Evolutionary conservation across 169 alveolate species (phyloP).

Genomic region (Plasmodium fragile): DNA sequence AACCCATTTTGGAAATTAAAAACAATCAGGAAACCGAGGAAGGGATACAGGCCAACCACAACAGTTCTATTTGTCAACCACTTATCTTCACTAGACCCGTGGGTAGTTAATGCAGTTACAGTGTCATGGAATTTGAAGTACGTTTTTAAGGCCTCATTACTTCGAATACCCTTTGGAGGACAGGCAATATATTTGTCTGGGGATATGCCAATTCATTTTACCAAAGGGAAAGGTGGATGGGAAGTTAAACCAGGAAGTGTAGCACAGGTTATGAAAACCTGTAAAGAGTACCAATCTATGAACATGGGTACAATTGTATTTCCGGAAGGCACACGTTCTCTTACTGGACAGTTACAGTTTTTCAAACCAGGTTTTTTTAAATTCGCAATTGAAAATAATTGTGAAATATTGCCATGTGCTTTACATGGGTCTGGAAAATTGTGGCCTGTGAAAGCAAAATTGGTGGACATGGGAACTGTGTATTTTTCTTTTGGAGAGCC

Average conservation of each 20-base stretch:
- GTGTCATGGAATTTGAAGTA: conserved; percentile 79
- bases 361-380: conserved; percentile 92
- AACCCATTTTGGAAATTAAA: conserved; percentile 83
- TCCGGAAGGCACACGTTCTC: conserved; percentile 92
- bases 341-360: conserved; percentile 87
- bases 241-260: conserved; percentile 80
- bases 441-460: conserved; percentile 81
- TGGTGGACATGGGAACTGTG: conserved; percentile 81
- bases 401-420: conserved; percentile 89
- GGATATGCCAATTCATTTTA: conserved; percentile 78
- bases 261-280: conserved; percentile 76
- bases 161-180: conserved; percentile 83
- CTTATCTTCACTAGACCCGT: conserved; percentile 83
- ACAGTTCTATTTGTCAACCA: conserved; percentile 81
- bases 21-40: conserved; percentile 47
- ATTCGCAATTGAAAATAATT: conserved; percentile 88
- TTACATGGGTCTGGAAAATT: conserved; percentile 78
- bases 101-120: conserved; percentile 78
- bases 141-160: conserved; percentile 81
- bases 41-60: conserved; percentile 61
- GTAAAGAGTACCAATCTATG: conserved; percentile 68
- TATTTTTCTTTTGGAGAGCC: conserved; percentile 85
- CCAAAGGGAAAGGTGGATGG: conserved; percentile 87
- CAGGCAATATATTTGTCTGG: conserved; percentile 73
- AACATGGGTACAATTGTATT: conserved; percentile 79